These are phyloP conservation scores for Aspergillus sp. DNA, from an alignment of 2,329 filamentous ascomycete genomes.

Conservation along the genomic window DNA sequence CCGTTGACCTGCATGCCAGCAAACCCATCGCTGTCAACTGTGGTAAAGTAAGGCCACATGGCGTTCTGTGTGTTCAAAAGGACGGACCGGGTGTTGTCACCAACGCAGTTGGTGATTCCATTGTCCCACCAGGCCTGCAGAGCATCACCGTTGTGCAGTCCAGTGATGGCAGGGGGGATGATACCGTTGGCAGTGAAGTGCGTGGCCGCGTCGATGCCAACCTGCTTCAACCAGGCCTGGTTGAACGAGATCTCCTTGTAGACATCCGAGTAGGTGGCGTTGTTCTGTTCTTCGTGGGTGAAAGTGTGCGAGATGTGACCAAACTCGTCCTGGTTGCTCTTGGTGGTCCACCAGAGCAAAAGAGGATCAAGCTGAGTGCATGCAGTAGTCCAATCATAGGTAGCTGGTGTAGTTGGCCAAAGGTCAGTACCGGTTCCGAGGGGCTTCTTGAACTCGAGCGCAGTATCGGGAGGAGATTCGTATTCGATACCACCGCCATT, in stretches of 20 bases:
- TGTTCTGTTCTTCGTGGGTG: constrained; percentile 55
- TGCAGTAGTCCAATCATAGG: constrained; percentile 45
- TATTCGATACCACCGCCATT: constrained; percentile 42
- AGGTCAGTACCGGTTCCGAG: constrained; percentile 46
- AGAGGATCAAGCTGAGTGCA: constrained; percentile 50
- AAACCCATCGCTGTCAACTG: constrained; percentile 48
- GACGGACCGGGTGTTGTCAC: constrained; percentile 56
- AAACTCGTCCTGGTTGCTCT: constrained; percentile 49
- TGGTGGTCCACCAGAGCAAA: constrained; percentile 50
- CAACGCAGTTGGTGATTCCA: constrained; percentile 57
- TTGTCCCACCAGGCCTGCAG: constrained; percentile 56
- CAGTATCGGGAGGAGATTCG: constrained; percentile 40
- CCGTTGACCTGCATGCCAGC: constrained; percentile 54
- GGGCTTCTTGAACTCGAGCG: constrained; percentile 48
- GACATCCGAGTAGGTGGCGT: constrained; percentile 56
- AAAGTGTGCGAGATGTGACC: constrained; percentile 61
- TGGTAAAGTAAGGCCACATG: constrained; percentile 55
- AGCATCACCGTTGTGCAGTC: constrained; percentile 60
- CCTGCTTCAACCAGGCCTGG: constrained; percentile 53
- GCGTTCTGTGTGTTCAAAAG: constrained; percentile 50
- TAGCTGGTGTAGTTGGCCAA: constrained; percentile 43
- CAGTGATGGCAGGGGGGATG: constrained; percentile 61
- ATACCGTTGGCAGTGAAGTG: constrained; percentile 52
- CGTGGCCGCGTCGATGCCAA: constrained; percentile 43
- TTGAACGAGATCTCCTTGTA: constrained; percentile 58